A percentile compares a stretch with the other conserved stretches of the same genome.
Conservation (phyloP, 164 flowering plant genomes). For the Buxus sempervirens region DNA sequence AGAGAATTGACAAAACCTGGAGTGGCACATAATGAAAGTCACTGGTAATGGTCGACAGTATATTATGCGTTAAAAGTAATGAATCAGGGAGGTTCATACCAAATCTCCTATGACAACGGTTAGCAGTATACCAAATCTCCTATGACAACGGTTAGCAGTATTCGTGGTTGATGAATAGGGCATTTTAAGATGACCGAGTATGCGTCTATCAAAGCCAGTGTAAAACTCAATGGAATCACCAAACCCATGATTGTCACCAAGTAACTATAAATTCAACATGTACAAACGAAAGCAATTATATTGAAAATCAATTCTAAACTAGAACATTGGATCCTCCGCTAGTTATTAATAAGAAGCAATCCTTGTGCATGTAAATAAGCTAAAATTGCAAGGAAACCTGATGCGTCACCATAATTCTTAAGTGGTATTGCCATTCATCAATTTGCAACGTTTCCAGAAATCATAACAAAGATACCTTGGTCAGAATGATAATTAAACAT, state of each 20-base stretch:
- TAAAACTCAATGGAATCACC: conserved; percentile 81
- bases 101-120: conserved; percentile 64
- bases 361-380: no score
- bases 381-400: no score
- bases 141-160: conserved; percentile 42
- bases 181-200: conserved; percentile 45
- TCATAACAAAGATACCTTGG: no score
- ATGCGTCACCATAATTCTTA: no score
- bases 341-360: no score
- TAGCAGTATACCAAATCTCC: conserved; percentile 66
- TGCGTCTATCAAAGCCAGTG: conserved; percentile 64
- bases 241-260: conserved; percentile 77
- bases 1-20: conserved; percentile 60
- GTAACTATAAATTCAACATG: conserved; percentile 44
- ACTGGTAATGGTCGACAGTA: background rate
- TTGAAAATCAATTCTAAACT: no score
- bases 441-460: no score
- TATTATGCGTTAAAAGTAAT: background rate
- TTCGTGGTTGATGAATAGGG: conserved; percentile 53
- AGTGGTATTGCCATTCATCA: no score
- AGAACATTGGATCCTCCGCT: no score
- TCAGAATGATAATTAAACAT: no score
- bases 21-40: background rate
- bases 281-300: background rate
- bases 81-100: conserved; percentile 31